phyloP scores from a whole-genome alignment of 1,139 yeast genomes.

The Pichia sp. region DNA sequence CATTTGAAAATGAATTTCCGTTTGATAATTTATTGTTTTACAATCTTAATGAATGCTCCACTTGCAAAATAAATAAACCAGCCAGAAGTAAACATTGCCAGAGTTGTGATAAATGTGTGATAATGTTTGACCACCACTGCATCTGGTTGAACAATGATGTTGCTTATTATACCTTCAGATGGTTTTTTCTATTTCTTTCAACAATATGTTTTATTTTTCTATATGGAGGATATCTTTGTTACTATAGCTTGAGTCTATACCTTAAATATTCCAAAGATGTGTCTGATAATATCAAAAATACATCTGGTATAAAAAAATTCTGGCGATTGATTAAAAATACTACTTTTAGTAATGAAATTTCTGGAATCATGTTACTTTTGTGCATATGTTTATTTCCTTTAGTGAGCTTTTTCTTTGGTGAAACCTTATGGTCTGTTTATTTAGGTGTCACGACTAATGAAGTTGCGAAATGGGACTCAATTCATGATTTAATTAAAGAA shows the following conservation, averaged over 20 bases:
- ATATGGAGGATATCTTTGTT: conserved; percentile 55
- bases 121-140: conserved; percentile 85
- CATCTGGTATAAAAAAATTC: conserved; percentile 26
- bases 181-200: conserved; percentile 58
- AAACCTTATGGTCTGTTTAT: conserved; percentile 59
- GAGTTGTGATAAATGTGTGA: conserved; percentile 60
- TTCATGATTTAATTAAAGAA: conserved; percentile 51
- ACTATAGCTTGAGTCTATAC: conserved; percentile 20
- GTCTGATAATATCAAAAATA: conserved; percentile 6
- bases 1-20: conserved; percentile 31
- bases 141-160: conserved; percentile 90
- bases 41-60: conserved; percentile 27
- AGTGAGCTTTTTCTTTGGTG: conserved; percentile 48
- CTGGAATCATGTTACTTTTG: conserved; percentile 48
- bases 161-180: conserved; percentile 68
- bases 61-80: conserved; percentile 68
- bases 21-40: conserved; percentile 56
- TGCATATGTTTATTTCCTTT: conserved; percentile 50
- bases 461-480: conserved; percentile 72
- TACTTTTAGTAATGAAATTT: conserved; percentile 33
- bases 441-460: conserved; percentile 93
- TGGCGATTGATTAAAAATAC: conserved; percentile 31
- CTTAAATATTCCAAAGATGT: conserved; percentile 8
- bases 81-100: conserved; percentile 91
- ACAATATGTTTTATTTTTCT: conserved; percentile 49